Percentiles rank a stretch among this genome's conserved stretches.
Evolutionary conservation across 2,329 filamentous ascomycete genomes (phyloP).

Genomic region (Colletotrichum siamense): DNA sequence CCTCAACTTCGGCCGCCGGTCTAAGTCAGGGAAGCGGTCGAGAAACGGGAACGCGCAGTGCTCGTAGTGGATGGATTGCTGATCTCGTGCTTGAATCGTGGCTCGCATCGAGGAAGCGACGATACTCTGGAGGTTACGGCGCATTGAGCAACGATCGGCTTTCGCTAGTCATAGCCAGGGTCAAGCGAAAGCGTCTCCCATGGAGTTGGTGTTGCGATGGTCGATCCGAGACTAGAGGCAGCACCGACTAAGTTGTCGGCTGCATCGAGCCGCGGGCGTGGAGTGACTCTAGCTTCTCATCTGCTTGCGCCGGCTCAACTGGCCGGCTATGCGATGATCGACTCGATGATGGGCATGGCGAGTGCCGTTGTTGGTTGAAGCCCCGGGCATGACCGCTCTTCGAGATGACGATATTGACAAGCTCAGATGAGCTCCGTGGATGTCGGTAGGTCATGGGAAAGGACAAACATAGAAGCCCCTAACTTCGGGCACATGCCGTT

Average conservation of each 20-base stretch:
- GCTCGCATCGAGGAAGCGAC: background rate
- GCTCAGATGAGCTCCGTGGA: background rate
- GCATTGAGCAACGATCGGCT: background rate
- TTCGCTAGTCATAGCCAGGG: slow-evolving; percentile 1
- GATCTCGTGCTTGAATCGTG: background rate
- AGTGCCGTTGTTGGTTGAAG: background rate
- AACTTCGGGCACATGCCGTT: background rate
- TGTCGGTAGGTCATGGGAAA: background rate
- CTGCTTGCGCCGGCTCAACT: background rate
- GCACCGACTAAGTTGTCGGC: background rate
- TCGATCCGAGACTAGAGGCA: background rate
- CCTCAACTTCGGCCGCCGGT: background rate
- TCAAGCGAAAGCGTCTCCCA: background rate
- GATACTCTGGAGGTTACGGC: background rate
- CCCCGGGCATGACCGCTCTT: background rate
- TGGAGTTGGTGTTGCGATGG: background rate
- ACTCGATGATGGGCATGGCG: background rate
- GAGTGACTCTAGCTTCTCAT: background rate
- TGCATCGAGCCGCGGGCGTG: background rate
- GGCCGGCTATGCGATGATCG: slow-evolving; percentile 10
- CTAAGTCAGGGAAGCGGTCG: background rate
- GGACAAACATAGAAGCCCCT: background rate
- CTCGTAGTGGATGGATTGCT: background rate
- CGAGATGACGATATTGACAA: background rate
- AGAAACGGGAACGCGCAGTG: background rate